Evolutionary conservation across 192 early-diverging fungal genomes (phyloP), one percentile per base, ranked within the genome.

Genomic region (Pilaira anomala): DNA sequence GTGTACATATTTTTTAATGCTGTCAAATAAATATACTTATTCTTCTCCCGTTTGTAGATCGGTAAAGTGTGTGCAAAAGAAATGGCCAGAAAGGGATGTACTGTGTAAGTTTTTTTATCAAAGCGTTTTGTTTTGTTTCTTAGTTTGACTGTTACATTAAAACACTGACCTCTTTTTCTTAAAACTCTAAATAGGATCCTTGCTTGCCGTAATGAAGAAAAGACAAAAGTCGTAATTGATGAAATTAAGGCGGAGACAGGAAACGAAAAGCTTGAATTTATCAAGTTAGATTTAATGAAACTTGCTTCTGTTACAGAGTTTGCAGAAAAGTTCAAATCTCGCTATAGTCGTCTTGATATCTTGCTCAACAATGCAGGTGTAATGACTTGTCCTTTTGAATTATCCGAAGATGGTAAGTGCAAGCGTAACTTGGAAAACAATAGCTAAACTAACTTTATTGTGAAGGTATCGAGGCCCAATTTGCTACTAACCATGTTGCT

Each of bases 281-380:
- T 76, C 7, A 21, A 33, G 22, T 12, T 73, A 16, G 60, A 79
- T 26, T 53, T 80, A 7, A 42, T 72, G 3, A 69, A 65, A 2
- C 54, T 80, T 13, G 28, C 65, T 44, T 77, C 76, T 48, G 78
- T 80, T 41, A 68, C 58, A 16, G 42, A 45, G 2, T 76, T 75
- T 58, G 73, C 68, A 19, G 22, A 72, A 9, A 44, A 58, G 26
- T 80, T 81, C 63, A 63, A 75, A 19, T 48, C 56, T 13, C 50
- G 63, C 14, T 60, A 78, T 25, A 48, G 40, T 28, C 54, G 49
- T 9, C 62, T 87, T 3, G 72, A 87, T 59, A 71, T 80, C 16
- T 56, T 87, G 21, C 66, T 85, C n/a, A 80, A 83, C 75, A 88
- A 87, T 72, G 87, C 85, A n/a, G 87, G 80, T 29, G 53, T 74